Conservation (phyloP, 1,284 basidiomycete species). For the Leccinum pachyderme region DNA sequence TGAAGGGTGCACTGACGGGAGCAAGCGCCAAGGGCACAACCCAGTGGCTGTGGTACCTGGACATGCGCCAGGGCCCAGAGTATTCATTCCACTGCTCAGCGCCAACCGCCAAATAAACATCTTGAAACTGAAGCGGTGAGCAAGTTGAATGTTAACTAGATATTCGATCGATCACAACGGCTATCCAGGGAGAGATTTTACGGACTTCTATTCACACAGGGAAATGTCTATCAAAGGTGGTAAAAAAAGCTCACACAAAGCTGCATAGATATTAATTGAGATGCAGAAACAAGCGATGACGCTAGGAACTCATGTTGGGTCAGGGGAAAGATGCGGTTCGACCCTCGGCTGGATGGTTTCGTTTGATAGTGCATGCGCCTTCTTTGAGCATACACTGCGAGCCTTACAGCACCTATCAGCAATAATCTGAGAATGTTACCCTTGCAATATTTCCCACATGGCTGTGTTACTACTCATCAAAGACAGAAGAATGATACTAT, state of each 20-base stretch:
- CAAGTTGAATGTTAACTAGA: no score
- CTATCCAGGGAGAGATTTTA: background rate
- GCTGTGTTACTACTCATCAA: background rate
- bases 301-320: background rate
- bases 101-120: background rate
- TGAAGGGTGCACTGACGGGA: background rate
- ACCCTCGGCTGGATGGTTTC: background rate
- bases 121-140: background rate
- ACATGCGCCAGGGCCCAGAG: background rate
- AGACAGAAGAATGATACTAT: background rate
- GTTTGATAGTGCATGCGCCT: background rate
- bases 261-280: background rate
- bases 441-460: background rate
- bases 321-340: background rate
- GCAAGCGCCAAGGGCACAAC: background rate
- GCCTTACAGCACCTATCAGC: background rate
- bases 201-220: background rate
- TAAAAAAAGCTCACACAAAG: background rate
- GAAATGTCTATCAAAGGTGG: background rate
- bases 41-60: background rate
- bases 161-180: background rate
- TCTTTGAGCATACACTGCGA: background rate
- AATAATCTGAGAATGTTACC: background rate
- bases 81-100: background rate
- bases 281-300: background rate